phyloP scores from a whole-genome alignment of 176 grass and related monocot genomes.

The Oryza nivara region DNA sequence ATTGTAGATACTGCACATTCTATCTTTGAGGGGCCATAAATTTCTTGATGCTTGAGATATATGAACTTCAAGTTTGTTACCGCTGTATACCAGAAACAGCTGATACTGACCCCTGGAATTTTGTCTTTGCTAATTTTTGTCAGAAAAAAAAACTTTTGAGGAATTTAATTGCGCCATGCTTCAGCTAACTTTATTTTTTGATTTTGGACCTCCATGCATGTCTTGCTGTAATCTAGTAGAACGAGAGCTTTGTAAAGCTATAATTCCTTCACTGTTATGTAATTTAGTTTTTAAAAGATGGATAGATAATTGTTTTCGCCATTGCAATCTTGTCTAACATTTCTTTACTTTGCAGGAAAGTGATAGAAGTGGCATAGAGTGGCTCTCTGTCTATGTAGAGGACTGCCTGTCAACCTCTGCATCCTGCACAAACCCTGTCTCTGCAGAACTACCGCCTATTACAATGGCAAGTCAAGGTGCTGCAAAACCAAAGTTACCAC shows the following conservation, averaged over 20 bases:
- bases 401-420: slow-evolving; percentile 67
- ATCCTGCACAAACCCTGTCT: slow-evolving; percentile 40
- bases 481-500: slow-evolving; percentile 33
- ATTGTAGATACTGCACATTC: slow-evolving; percentile 28
- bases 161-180: slow-evolving; percentile 7
- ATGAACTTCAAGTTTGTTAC: neutral
- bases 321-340: slow-evolving; percentile 42
- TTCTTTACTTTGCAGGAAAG: slow-evolving; percentile 65
- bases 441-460: slow-evolving; percentile 31
- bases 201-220: neutral
- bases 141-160: slow-evolving; percentile 1
- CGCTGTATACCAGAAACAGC: neutral
- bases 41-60: neutral
- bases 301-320: neutral
- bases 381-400: slow-evolving; percentile 86
- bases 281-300: neutral
- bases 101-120: neutral
- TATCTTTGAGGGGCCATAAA: neutral
- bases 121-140: neutral
- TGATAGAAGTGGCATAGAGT: slow-evolving; percentile 62
- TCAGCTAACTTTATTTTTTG: neutral
- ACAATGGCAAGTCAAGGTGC: slow-evolving; percentile 23
- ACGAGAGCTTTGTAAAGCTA: slow-evolving; percentile 7
- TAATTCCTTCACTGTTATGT: neutral
- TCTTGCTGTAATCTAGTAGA: slow-evolving; percentile 6